Conservation (phyloP, 1,284 basidiomycete genomes). For the Fistulina hepatica region DNA sequence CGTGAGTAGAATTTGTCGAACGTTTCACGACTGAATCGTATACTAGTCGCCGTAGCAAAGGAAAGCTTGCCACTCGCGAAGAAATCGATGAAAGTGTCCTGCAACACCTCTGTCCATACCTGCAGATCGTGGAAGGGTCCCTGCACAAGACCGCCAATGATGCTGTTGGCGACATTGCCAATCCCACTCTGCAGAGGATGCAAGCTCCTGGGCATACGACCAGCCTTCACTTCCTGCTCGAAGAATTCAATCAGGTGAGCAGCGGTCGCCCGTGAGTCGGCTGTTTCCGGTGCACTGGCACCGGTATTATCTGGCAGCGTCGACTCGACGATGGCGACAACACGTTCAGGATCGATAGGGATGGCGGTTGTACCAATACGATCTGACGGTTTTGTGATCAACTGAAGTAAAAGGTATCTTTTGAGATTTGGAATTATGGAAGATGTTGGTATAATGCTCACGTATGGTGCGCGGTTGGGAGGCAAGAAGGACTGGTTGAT, state of each 20-base stretch:
- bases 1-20: constrained; percentile 37
- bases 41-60: constrained; percentile 42
- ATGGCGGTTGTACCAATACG: constrained; percentile 36
- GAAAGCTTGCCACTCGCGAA: constrained; percentile 38
- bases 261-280: constrained; percentile 32
- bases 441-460: constrained; percentile 15
- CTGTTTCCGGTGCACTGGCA: constrained; percentile 34
- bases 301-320: constrained; percentile 38
- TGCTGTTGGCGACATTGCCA: constrained; percentile 41
- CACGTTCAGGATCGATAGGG: constrained; percentile 37
- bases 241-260: constrained; percentile 38
- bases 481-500: constrained; percentile 37
- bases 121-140: constrained; percentile 38
- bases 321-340: constrained; percentile 37
- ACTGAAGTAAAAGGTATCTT: constrained; percentile 19
- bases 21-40: constrained; percentile 37
- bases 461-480: constrained; percentile 37
- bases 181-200: constrained; percentile 41
- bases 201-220: constrained; percentile 33
- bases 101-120: constrained; percentile 42
- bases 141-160: constrained; percentile 38
- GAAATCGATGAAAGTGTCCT: constrained; percentile 36
- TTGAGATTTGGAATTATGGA: neutral
- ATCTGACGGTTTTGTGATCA: constrained; percentile 34
- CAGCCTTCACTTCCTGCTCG: constrained; percentile 32